phyloP scores from a whole-genome alignment of 2,329 filamentous ascomycete genomes.

The Eutypa lata region DNA sequence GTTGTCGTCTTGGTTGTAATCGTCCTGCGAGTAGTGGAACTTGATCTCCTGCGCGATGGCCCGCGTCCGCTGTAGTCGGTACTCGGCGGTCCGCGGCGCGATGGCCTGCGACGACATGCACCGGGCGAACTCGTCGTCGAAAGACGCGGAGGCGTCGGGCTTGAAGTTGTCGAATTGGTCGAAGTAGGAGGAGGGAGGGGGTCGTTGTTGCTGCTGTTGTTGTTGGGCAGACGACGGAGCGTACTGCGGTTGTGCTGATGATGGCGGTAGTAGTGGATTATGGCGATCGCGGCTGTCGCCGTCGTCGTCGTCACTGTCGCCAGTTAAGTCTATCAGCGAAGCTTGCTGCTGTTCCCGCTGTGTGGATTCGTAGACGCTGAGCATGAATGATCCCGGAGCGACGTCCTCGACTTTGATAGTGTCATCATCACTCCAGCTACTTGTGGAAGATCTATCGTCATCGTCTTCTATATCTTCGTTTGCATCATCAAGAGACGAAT shows the following conservation, averaged over 20 bases:
- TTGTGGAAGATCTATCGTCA: background rate
- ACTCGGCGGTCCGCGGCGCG: slow-evolving; percentile 7
- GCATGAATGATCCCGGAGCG: background rate
- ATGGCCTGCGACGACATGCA: slow-evolving; percentile 23
- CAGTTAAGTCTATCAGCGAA: background rate
- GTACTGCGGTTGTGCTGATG: slow-evolving; percentile 1
- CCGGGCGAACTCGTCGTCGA: slow-evolving; percentile 24
- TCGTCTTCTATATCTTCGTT: background rate
- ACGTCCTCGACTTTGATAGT: background rate
- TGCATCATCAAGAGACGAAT: background rate
- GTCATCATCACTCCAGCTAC: background rate
- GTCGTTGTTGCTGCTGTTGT: slow-evolving; percentile 1
- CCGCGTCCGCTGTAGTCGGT: slow-evolving; percentile 11
- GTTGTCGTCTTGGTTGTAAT: too few relatives aligned
- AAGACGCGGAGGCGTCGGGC: slow-evolving; percentile 15
- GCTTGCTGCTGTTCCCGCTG: background rate
- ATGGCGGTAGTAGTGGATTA: background rate
- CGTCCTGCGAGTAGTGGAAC: slow-evolving; percentile 9
- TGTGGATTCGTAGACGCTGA: background rate
- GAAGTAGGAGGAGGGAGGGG: slow-evolving; percentile 22
- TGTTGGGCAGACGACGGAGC: background rate
- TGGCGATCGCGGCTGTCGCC: background rate
- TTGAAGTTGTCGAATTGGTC: slow-evolving; percentile 18
- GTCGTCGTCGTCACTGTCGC: background rate
- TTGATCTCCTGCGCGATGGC: slow-evolving; percentile 15